Conservation (phyloP, 2,329 filamentous ascomycete genomes). For the Ophiostoma sp. region DNA sequence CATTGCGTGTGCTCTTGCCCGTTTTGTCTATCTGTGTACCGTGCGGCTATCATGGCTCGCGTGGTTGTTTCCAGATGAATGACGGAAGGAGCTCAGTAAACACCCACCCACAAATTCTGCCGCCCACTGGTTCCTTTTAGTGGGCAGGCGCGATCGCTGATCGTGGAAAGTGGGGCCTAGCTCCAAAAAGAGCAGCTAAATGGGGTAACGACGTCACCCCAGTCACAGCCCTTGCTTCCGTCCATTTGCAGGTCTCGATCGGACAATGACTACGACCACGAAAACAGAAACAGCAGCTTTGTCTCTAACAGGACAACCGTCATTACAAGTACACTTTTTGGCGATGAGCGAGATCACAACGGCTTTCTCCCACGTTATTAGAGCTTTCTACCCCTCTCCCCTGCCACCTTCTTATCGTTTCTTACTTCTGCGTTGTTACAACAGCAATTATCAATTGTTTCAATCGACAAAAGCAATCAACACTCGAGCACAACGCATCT, state of each 20-base stretch:
- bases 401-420: not conserved
- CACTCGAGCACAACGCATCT: not conserved
- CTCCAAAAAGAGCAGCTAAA: not conserved
- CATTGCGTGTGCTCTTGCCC: not conserved
- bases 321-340: not conserved
- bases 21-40: not conserved
- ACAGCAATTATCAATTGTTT: not conserved
- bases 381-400: not conserved
- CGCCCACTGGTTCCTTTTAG: not conserved
- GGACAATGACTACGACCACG: conserved; percentile 13
- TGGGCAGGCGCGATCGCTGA: conserved; percentile 17
- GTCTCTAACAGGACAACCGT: not conserved
- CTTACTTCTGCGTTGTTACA: not conserved
- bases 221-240: conserved; percentile 1
- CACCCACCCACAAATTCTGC: not conserved
- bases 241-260: not conserved
- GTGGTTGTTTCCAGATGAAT: not conserved
- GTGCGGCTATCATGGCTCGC: not conserved
- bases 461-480: not conserved
- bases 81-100: conserved; percentile 17
- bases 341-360: conserved; percentile 1
- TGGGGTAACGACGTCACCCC: conserved; percentile 19
- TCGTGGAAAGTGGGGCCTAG: conserved; percentile 7
- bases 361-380: not conserved
- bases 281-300: not conserved